Base-by-base conservation (phyloP, 108 stramenopile species). In the Aurantiochytrium sp. region DNA sequence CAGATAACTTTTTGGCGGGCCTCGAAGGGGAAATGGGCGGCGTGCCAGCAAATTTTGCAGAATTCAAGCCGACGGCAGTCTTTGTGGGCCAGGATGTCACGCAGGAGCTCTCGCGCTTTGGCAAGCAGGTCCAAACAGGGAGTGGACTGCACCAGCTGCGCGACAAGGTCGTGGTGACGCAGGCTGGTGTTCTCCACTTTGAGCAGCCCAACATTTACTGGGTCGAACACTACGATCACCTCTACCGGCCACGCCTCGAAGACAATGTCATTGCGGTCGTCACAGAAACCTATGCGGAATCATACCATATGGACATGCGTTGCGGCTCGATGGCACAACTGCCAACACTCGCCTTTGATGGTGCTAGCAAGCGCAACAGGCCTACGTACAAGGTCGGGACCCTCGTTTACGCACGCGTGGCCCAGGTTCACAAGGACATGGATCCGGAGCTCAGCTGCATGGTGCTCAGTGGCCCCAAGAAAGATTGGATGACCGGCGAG, bases 401-500 rank as follows among this genome's bases (percentile, higher is more conserved):
- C 49, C 35, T 87, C 18, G 76, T 90, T 3, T 90, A 87, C 45
- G 72, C 73, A 28, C 89, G 89, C 18, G 87, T 90, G 23, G 88
- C 59, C 19, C 45, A 28, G 29, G 89, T 69, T 5, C 28, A 87
- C 43, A 25, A 69, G 29, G 58, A 87, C n/a, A 53, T 88, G 47
- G 89, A 87, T 43, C 88, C 89, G 8, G 76, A 90, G 53, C 73
- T 90, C 43, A 47, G 71, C 45, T 90, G 89, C 83, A 16, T 19
- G 60, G 89, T 90, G 29, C 57, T 49, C 25, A 69, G 28, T 53
- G 89, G 89, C 47, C 89, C 89, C 59, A 90, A 76, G 44, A 88
- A 88, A 28, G 89, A 90, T 59, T 90, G 89, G 89, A 88, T 90
- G 88, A 90, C 89, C 0, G 89, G 89, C 25, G 59, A 90, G 51